A percentile compares a stretch with the other conserved stretches of the same genome.
Evolutionary conservation across 306 rosid species (phyloP).

Genomic region (Gastrolobium bilobum): DNA sequence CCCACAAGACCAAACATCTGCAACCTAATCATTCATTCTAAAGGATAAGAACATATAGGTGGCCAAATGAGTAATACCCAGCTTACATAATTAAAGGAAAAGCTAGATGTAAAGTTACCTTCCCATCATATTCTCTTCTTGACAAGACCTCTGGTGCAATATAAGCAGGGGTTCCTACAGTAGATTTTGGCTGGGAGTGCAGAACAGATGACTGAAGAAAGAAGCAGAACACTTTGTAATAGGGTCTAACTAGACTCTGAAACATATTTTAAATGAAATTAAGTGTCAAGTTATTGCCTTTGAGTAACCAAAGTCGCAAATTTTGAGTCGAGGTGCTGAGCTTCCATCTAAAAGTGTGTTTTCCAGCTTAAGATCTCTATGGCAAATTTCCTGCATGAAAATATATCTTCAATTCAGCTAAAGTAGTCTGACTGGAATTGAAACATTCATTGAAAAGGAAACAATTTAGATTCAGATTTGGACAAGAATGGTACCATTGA

Average conservation of each 20-base stretch:
- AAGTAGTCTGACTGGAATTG: slow-evolving; percentile 5
- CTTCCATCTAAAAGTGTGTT: slow-evolving; percentile 98
- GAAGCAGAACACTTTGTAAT: slow-evolving; percentile 26
- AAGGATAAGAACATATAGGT: slow-evolving; percentile 38
- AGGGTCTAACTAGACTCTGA: background rate
- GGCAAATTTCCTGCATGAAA: slow-evolving; percentile 87
- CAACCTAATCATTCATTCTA: slow-evolving; percentile 73
- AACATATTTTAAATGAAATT: slow-evolving; percentile 25
- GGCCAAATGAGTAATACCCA: slow-evolving; percentile 42
- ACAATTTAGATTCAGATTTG: slow-evolving; percentile 15
- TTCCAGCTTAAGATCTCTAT: slow-evolving; percentile 98
- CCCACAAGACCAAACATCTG: slow-evolving; percentile 99
- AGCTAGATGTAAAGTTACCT: slow-evolving; percentile 58
- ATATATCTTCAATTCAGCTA: slow-evolving; percentile 23
- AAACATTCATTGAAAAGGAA: background rate
- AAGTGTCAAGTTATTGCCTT: slow-evolving; percentile 64
- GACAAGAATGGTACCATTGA: slow-evolving; percentile 71
- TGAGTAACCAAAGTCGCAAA: slow-evolving; percentile 97
- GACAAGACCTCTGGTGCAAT: slow-evolving; percentile 97
- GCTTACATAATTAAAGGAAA: background rate
- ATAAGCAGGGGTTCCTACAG: slow-evolving; percentile 99
- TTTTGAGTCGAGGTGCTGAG: slow-evolving; percentile 89
- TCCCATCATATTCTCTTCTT: slow-evolving; percentile 88
- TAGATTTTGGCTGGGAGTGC: slow-evolving; percentile 98
- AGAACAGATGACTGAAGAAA: slow-evolving; percentile 85